Percentiles rank a stretch among this genome's conserved stretches.
These are phyloP conservation scores for Neophaeococcomyces mojaviensis DNA, from an alignment of 2,329 filamentous ascomycete species.

Conservation along the genomic window DNA sequence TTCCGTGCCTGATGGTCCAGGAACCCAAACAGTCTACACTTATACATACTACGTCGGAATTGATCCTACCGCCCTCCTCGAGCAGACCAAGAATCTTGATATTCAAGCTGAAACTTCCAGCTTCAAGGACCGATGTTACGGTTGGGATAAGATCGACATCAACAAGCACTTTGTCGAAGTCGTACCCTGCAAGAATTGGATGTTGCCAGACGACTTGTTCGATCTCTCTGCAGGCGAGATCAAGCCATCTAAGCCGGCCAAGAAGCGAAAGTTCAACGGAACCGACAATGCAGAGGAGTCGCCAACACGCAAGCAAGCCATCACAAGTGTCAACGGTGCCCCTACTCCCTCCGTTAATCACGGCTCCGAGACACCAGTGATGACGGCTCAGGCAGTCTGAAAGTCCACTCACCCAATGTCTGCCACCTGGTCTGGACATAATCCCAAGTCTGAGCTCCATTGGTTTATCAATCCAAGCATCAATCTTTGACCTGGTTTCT, in stretches of 20 bases:
- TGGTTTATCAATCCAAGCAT: no score
- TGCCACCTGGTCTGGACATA: no score
- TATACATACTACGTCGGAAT: slow-evolving; percentile 87
- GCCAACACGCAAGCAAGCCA: not conserved
- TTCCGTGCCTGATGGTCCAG: slow-evolving; percentile 33
- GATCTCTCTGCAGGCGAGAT: slow-evolving; percentile 58
- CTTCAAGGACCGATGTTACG: slow-evolving; percentile 75
- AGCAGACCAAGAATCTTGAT: slow-evolving; percentile 43
- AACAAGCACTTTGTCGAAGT: slow-evolving; percentile 73
- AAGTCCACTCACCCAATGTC: no score
- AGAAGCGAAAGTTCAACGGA: slow-evolving; percentile 33
- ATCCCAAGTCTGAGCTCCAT: no score
- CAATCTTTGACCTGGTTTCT: no score
- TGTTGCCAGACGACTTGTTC: slow-evolving; percentile 87
- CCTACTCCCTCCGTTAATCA: not conserved
- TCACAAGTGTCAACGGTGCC: not conserved
- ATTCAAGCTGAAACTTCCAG: slow-evolving; percentile 69
- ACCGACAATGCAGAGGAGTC: not conserved
- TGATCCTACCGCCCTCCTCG: slow-evolving; percentile 28
- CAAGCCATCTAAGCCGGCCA: slow-evolving; percentile 54
- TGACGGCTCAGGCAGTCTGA: slow-evolving; percentile 2
- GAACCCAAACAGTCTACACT: slow-evolving; percentile 61
- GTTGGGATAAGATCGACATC: slow-evolving; percentile 66
- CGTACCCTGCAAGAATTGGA: slow-evolving; percentile 77
- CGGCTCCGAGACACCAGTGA: not conserved